Base-by-base conservation (phyloP, 345 rosid genomes). In the Lumnitzera racemosa region DNA sequence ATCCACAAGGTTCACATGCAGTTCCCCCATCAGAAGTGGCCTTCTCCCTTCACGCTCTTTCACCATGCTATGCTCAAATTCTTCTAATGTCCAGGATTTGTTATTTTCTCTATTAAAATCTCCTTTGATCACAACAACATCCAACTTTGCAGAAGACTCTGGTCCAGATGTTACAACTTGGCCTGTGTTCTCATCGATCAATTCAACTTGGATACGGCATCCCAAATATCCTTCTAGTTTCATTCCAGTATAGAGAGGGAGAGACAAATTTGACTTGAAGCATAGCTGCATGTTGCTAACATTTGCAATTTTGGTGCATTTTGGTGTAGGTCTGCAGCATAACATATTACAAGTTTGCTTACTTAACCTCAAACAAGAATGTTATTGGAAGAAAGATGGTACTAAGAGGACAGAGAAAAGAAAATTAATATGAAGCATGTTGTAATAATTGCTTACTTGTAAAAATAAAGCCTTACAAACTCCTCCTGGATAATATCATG, bases 11-110 rank as follows among this genome's bases (percentile, higher is more conserved):
- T 27, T 67, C 68, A 77, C 78, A 65, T 56, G 78, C 52, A 73
- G n/a, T 61, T 77, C 71, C 25, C 81, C 81, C 13, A 57, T 67
- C 52, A 77, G 67, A 55, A 77, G 78, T 0, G 81, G 78, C 58
- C 73, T 56, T 62, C 66, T 77, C n/a, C 73, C 76, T 13, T 77
- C 71, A 1, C 81, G 81, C 53, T 70, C 75, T 58, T 59, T 67
- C n/a, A 77, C 75, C 56, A 65, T 24, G 12, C 67, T 66, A 36
- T 71, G 64, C 43, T 77, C 78, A 29, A 77, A 77, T 15, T 77
- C 75, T 49, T 70, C 75, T 0, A 1, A 23, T 14, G 66, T 55
- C 81, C 81, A 77, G 53, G 61, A 58, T 41, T 70, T 66, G 15
- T 47, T 64, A 67, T 64, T 64, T 10, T 77, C 78, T 5, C 72